phyloP scores from a whole-genome alignment of 805 yeast genomes.

The Kregervanrija pseudodelftensis region DNA sequence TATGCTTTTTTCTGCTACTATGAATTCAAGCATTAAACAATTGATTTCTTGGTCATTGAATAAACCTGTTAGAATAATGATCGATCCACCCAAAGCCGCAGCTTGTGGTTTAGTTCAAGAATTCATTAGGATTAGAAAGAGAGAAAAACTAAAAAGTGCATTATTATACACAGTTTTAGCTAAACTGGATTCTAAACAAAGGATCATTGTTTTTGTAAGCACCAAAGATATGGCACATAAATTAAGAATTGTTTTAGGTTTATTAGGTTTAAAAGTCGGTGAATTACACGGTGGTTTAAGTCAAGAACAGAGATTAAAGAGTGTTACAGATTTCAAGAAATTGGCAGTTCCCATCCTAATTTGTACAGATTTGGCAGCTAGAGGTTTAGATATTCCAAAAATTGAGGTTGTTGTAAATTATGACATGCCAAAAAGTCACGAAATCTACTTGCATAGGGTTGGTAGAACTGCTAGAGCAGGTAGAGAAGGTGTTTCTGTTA shows the following conservation, averaged over 20 bases:
- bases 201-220: conserved; percentile 86
- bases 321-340: conserved; percentile 76
- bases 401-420: conserved; percentile 90
- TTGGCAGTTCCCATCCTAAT: conserved; percentile 79
- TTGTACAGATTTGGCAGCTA: conserved; percentile 97
- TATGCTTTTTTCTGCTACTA: conserved; percentile 91
- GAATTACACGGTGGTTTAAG: conserved; percentile 80
- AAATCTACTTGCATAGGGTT: conserved; percentile 90
- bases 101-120: conserved; percentile 89
- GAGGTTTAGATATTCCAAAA: conserved; percentile 99
- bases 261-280: conserved; percentile 67
- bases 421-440: conserved; percentile 93
- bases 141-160: conserved; percentile 80
- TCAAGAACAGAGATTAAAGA: conserved; percentile 88
- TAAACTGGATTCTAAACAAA: conserved; percentile 53
- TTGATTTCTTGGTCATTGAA: conserved; percentile 81
- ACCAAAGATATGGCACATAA: conserved; percentile 88
- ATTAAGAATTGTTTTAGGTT: conserved; percentile 67
- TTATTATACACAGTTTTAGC: conserved; percentile 65
- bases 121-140: conserved; percentile 88
- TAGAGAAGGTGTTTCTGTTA: conserved; percentile 85
- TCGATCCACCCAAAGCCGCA: conserved; percentile 92
- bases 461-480: conserved; percentile 99
- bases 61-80: conserved; percentile 91
- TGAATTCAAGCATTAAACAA: conserved; percentile 89